Evolutionary conservation across 176 grass and related monocot genomes (phyloP).

Genomic region (Phoenix dactylifera): DNA sequence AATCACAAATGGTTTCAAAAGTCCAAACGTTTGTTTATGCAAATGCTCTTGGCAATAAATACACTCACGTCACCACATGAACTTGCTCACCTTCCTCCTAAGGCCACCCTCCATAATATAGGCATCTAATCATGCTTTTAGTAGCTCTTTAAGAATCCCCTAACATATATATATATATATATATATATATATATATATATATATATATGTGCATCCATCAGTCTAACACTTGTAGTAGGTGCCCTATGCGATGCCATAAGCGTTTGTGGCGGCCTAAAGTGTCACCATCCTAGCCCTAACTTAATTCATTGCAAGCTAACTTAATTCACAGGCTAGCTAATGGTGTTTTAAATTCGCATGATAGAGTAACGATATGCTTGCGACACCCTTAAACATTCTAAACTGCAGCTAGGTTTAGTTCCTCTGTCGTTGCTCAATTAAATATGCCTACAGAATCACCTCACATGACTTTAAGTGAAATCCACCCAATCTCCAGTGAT

Average conservation of each 20-base stretch:
- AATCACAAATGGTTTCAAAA: background rate
- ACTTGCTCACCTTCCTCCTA: background rate
- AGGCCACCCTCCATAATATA: background rate
- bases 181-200: too few relatives aligned
- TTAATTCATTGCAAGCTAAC: background rate
- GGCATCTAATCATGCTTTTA: background rate
- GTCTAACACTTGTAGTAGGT: background rate
- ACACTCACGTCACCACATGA: background rate
- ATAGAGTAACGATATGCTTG: conserved; percentile 22
- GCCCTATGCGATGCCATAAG: background rate
- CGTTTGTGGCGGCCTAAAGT: background rate
- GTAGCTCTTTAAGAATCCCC: too few relatives aligned
- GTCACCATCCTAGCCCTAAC: background rate
- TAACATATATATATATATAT: background rate
- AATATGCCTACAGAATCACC: conserved; percentile 67
- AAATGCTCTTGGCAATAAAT: background rate
- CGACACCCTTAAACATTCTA: conserved; percentile 52
- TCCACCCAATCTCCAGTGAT: conserved; percentile 78
- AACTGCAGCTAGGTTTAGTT: conserved; percentile 63
- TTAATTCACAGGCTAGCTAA: conserved; percentile 36
- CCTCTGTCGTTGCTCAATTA: conserved; percentile 35
- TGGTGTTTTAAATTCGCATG: conserved; percentile 23
- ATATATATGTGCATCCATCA: background rate
- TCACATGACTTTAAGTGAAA: conserved; percentile 99
- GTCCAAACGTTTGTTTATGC: background rate